Evolutionary conservation across 1,139 yeast genomes (phyloP).

Genomic region (Scheffersomyces segobiensis): DNA sequence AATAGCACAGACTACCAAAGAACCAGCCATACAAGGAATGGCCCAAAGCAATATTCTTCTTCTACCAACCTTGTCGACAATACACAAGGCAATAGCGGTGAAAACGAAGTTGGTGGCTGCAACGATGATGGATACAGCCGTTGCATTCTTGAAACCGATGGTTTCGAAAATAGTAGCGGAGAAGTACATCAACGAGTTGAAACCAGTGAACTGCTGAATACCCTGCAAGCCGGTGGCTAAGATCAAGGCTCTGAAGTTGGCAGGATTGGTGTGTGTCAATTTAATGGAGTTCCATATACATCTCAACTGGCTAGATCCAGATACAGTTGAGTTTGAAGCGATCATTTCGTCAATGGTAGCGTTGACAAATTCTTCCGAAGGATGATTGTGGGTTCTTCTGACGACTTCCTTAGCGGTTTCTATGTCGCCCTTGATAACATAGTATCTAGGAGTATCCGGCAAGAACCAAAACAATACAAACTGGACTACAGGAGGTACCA

Average conservation of each 20-base stretch:
- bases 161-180: slow-evolving; percentile 87
- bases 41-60: slow-evolving; percentile 73
- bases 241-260: slow-evolving; percentile 82
- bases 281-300: slow-evolving; percentile 64
- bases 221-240: slow-evolving; percentile 93
- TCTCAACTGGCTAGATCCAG: slow-evolving; percentile 54
- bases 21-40: slow-evolving; percentile 75
- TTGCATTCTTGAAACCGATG: slow-evolving; percentile 81
- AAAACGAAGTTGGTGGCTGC: slow-evolving; percentile 92
- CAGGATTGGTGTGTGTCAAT: slow-evolving; percentile 71
- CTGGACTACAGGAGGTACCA: slow-evolving; percentile 84
- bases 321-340: slow-evolving; percentile 58
- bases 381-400: slow-evolving; percentile 54
- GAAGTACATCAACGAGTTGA: slow-evolving; percentile 93
- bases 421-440: slow-evolving; percentile 66
- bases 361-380: slow-evolving; percentile 57
- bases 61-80: slow-evolving; percentile 85
- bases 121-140: slow-evolving; percentile 89
- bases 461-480: slow-evolving; percentile 74
- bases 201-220: slow-evolving; percentile 93
- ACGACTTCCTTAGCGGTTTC: slow-evolving; percentile 70
- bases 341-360: slow-evolving; percentile 61
- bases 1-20: slow-evolving; percentile 78
- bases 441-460: slow-evolving; percentile 94
- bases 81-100: slow-evolving; percentile 77